Percentiles rank a stretch among this genome's conserved stretches.
phyloP scores from a whole-genome alignment of 768 basidiomycete species.

The Amanita jacksonii region DNA sequence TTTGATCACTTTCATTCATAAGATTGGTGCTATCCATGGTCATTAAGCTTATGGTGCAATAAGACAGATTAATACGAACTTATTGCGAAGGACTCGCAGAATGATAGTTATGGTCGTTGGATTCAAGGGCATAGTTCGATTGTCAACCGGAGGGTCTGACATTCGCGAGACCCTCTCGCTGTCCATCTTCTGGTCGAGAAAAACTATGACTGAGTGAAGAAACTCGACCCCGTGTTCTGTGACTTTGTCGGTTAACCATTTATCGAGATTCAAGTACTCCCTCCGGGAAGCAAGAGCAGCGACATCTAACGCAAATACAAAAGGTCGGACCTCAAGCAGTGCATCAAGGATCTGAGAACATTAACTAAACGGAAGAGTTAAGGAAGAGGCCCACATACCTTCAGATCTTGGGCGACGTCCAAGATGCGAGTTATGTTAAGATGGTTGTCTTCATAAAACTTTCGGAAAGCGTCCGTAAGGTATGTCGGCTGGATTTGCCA shows the following conservation, averaged over 20 bases:
- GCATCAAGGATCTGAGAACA: constrained; percentile 74
- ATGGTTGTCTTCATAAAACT: constrained; percentile 87
- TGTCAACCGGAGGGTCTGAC: constrained; percentile 70
- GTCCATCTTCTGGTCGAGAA: constrained; percentile 89
- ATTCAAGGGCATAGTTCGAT: constrained; percentile 78
- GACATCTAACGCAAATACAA: constrained; percentile 86
- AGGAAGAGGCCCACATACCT: constrained; percentile 35
- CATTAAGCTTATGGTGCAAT: neutral
- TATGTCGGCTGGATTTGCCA: constrained; percentile 87
- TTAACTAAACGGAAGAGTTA: neutral
- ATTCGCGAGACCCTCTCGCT: constrained; percentile 71
- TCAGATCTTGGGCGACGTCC: constrained; percentile 92
- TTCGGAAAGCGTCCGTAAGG: constrained; percentile 79
- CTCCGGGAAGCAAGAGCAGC: constrained; percentile 88
- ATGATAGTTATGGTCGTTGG: constrained; percentile 88
- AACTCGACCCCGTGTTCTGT: constrained; percentile 77
- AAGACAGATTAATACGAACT: constrained; percentile 34
- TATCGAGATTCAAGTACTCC: constrained; percentile 92
- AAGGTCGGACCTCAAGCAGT: constrained; percentile 83
- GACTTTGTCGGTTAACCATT: constrained; percentile 91
- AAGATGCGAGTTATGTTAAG: constrained; percentile 91
- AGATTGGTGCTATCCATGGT: constrained; percentile 45
- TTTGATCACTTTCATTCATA: constrained; percentile 71
- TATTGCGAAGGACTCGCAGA: constrained; percentile 78
- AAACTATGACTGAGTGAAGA: constrained; percentile 77